These are phyloP conservation scores for Colletotrichum ledebouriae DNA, from an alignment of 2,329 filamentous ascomycete species.

Conservation along the genomic window DNA sequence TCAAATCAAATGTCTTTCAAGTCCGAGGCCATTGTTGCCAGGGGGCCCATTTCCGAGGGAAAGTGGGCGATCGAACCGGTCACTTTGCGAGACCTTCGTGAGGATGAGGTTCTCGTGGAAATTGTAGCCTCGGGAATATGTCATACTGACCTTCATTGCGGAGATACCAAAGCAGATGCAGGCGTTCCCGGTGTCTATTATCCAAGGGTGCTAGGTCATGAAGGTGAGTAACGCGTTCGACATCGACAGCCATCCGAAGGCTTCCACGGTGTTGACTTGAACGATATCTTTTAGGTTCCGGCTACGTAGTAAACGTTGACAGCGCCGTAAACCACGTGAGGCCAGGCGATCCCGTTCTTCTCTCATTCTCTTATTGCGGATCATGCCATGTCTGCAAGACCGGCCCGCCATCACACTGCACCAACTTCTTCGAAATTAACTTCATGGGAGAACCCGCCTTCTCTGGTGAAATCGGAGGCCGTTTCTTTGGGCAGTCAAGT, in stretches of 20 bases:
- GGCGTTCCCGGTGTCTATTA: constrained; percentile 39
- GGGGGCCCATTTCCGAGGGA: constrained; percentile 49
- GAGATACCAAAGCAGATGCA: constrained; percentile 46
- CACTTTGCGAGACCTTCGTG: constrained; percentile 45
- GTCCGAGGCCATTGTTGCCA: constrained; percentile 49
- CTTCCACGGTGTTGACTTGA: neutral
- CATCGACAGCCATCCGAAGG: neutral
- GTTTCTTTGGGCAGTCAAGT: constrained; percentile 53
- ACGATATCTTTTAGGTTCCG: constrained; percentile 50
- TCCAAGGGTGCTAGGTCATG: constrained; percentile 63
- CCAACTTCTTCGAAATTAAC: constrained; percentile 62
- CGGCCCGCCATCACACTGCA: constrained; percentile 62
- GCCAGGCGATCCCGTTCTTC: constrained; percentile 68
- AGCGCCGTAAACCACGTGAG: constrained; percentile 61
- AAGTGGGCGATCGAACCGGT: constrained; percentile 52
- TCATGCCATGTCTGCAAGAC: constrained; percentile 62
- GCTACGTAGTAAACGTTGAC: constrained; percentile 59
- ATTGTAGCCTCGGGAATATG: constrained; percentile 68
- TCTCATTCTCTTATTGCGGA: constrained; percentile 54
- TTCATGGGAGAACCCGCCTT: constrained; percentile 50
- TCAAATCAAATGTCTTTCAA: constrained; percentile 44
- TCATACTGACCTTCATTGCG: constrained; percentile 66
- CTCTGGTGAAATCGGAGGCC: constrained; percentile 42
- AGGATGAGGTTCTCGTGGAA: constrained; percentile 64
- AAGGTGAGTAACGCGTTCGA: constrained; percentile 53